A percentile compares a stretch with the other conserved stretches of the same genome.
Evolutionary conservation across 371 early-diverging fungal genomes (phyloP).

Genomic region (Conidiobolus coronatus): DNA sequence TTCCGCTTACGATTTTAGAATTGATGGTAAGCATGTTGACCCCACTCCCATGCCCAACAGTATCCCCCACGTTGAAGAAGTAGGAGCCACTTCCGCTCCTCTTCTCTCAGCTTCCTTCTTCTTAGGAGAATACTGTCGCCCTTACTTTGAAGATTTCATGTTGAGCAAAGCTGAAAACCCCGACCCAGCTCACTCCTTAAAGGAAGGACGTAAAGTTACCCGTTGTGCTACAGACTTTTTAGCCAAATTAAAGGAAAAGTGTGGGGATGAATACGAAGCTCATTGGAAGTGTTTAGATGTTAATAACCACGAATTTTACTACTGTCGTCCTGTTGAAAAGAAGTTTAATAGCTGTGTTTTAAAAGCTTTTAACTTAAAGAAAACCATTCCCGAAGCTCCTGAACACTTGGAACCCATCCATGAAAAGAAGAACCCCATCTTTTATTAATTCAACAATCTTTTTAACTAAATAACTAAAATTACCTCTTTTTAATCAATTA

Average conservation of each 20-base stretch:
- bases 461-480: neutral
- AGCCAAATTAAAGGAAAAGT: slow-evolving; percentile 72
- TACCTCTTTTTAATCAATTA: too few species aligned
- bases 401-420: slow-evolving; percentile 40
- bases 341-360: slow-evolving; percentile 78
- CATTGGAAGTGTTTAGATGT: slow-evolving; percentile 88
- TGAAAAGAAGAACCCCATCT: slow-evolving; percentile 43
- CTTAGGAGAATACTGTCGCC: slow-evolving; percentile 72
- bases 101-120: slow-evolving; percentile 80
- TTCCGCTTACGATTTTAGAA: slow-evolving; percentile 1
- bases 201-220: slow-evolving; percentile 87
- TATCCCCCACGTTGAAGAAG: slow-evolving; percentile 57
- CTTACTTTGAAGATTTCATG: slow-evolving; percentile 89
- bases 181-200: slow-evolving; percentile 73
- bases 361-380: slow-evolving; percentile 42
- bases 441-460: slow-evolving; percentile 17
- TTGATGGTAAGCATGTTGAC: slow-evolving; percentile 19
- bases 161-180: slow-evolving; percentile 79
- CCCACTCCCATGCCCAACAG: slow-evolving; percentile 44
- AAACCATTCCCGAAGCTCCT: slow-evolving; percentile 54
- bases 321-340: slow-evolving; percentile 62
- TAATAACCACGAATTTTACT: slow-evolving; percentile 64
- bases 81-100: slow-evolving; percentile 80
- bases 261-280: slow-evolving; percentile 60
- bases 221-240: slow-evolving; percentile 81